A percentile compares a stretch with the other conserved stretches of the same genome.
Evolutionary conservation across 768 basidiomycete genomes (phyloP).

Genomic region (Baorangia bicolor): DNA sequence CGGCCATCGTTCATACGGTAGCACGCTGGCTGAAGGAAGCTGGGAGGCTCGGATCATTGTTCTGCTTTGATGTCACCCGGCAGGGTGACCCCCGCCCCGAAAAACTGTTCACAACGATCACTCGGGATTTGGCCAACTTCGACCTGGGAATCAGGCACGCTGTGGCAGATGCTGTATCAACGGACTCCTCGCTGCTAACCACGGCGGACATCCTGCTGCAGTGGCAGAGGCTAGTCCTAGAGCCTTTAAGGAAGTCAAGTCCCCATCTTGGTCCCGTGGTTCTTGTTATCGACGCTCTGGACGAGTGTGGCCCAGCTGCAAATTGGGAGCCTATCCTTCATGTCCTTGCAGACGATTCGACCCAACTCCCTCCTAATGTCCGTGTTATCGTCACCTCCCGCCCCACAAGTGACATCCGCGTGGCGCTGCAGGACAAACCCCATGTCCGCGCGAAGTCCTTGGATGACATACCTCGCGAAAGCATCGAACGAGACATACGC

Average conservation of each 20-base stretch:
- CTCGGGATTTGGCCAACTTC: neutral
- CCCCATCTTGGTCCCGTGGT: neutral
- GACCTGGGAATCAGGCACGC: neutral
- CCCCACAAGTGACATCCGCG: neutral
- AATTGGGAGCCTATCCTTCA: neutral
- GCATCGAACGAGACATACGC: neutral
- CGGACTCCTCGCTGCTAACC: neutral
- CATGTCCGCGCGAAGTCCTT: neutral
- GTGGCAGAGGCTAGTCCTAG: neutral
- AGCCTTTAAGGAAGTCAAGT: neutral
- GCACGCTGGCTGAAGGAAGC: neutral
- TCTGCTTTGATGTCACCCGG: neutral
- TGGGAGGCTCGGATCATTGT: neutral
- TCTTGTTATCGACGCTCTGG: neutral
- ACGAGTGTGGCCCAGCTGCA: neutral
- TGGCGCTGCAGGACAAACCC: no score
- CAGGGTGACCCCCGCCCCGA: neutral
- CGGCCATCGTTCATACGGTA: neutral
- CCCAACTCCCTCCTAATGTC: neutral
- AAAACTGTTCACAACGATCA: neutral
- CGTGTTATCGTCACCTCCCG: neutral
- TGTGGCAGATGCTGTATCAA: neutral
- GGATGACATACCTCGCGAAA: neutral
- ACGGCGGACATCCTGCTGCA: neutral
- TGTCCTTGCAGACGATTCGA: neutral